These are phyloP conservation scores for Lepiota venenata DNA, from an alignment of 768 basidiomycete species.

Conservation along the genomic window DNA sequence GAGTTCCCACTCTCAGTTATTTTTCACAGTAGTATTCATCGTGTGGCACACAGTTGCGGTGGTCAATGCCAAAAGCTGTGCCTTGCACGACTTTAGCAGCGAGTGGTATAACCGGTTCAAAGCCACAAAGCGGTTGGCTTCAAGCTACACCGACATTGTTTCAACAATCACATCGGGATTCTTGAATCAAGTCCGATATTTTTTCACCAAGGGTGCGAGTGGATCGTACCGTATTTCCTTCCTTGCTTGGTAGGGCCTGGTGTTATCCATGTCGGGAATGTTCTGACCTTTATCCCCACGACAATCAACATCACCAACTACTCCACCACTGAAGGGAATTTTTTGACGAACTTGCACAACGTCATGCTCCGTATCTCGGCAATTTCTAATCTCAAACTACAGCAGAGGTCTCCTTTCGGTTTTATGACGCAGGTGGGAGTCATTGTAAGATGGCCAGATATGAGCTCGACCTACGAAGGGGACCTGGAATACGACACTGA, in stretches of 20 bases:
- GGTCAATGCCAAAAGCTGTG: neutral
- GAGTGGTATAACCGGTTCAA: neutral
- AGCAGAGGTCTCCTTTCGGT: neutral
- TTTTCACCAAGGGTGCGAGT: neutral
- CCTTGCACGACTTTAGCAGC: neutral
- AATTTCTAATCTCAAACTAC: neutral
- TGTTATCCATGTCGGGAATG: neutral
- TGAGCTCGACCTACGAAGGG: neutral
- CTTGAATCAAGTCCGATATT: neutral
- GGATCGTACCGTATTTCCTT: neutral
- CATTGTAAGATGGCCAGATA: neutral
- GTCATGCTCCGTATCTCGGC: neutral
- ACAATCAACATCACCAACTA: constrained; percentile 3
- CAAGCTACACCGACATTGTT: neutral
- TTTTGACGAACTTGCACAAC: neutral
- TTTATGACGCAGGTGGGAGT: neutral
- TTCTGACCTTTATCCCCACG: neutral
- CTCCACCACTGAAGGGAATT: neutral
- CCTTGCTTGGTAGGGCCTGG: neutral
- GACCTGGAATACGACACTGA: neutral
- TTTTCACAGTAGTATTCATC: constrained; percentile 1
- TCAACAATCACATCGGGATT: neutral
- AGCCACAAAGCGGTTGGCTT: neutral
- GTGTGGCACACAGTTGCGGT: neutral
- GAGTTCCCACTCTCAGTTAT: no score